These are phyloP conservation scores for Lachnellula occidentalis DNA, from an alignment of 2,329 filamentous ascomycete genomes.

Conservation along the genomic window DNA sequence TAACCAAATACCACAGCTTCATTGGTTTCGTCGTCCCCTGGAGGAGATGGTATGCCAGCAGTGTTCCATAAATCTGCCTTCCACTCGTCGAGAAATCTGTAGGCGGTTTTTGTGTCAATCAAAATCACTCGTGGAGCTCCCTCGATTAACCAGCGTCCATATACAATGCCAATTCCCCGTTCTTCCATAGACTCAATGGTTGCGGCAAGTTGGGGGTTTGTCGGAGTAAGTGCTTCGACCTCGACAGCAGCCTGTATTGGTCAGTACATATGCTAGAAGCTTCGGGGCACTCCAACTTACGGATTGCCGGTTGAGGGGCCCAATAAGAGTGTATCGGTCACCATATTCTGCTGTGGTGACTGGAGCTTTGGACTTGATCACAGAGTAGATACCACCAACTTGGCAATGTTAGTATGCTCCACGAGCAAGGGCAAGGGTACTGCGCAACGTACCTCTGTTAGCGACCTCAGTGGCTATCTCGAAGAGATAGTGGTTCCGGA, in stretches of 20 bases:
- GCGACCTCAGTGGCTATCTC: constrained; percentile 96
- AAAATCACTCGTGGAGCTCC: constrained; percentile 89
- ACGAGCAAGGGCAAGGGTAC: not conserved
- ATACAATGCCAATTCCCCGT: constrained; percentile 81
- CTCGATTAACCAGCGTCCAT: constrained; percentile 96
- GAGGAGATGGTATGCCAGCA: constrained; percentile 88
- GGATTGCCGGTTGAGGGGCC: constrained; percentile 85
- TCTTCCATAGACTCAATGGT: constrained; percentile 93
- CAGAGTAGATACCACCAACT: constrained; percentile 99
- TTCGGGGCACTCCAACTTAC: constrained; percentile 45
- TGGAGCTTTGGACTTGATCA: constrained; percentile 97
- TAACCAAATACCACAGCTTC: constrained; percentile 98
- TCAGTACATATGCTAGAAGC: constrained; percentile 18
- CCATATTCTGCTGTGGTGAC: constrained; percentile 99
- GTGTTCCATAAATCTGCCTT: constrained; percentile 92
- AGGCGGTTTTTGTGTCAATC: constrained; percentile 91
- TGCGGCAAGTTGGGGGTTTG: constrained; percentile 68
- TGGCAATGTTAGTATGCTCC: constrained; percentile 8
- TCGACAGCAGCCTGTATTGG: constrained; percentile 78
- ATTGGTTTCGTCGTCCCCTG: constrained; percentile 89
- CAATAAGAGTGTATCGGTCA: constrained; percentile 90
- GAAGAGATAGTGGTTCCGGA: constrained; percentile 93
- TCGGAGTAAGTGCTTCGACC: constrained; percentile 87
- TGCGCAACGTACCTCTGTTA: constrained; percentile 67
- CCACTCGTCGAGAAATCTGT: constrained; percentile 91